These are phyloP conservation scores for Brassica nigra DNA, from an alignment of 345 rosid species.

Conservation along the genomic window DNA sequence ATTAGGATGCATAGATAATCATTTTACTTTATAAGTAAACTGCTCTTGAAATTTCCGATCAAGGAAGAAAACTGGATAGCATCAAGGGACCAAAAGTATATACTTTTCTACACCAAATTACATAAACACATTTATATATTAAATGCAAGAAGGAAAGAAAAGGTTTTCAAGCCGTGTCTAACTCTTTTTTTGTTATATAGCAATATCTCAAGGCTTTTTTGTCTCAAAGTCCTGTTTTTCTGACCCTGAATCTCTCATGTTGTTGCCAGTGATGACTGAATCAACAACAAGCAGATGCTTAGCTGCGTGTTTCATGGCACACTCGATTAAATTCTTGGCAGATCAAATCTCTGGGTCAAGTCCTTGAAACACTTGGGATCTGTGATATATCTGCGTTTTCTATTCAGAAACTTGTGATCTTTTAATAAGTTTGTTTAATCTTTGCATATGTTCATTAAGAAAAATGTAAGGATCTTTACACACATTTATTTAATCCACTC, in stretches of 20 bases:
- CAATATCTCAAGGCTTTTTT: background rate
- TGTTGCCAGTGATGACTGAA: slow-evolving; percentile 57
- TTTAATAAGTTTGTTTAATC: background rate
- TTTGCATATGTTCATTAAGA: background rate
- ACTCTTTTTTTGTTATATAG: too few relatives aligned
- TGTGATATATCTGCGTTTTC: slow-evolving; percentile 16
- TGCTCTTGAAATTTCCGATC: too few relatives aligned
- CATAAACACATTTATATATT: too few relatives aligned
- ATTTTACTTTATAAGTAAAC: too few relatives aligned
- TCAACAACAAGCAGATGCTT: slow-evolving; percentile 57
- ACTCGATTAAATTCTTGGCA: slow-evolving; percentile 56
- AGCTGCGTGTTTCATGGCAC: slow-evolving; percentile 61
- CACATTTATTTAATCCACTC: background rate
- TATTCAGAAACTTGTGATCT: slow-evolving; percentile 6
- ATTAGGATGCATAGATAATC: too few relatives aligned
- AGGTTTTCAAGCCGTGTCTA: too few relatives aligned
- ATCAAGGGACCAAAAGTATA: too few relatives aligned
- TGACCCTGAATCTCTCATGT: background rate
- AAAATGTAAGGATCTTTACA: background rate
- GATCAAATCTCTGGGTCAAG: slow-evolving; percentile 38
- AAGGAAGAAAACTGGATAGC: too few relatives aligned
- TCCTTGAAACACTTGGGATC: slow-evolving; percentile 33
- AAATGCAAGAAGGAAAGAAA: too few relatives aligned
- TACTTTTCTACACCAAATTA: too few relatives aligned
- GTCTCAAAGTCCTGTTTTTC: background rate